Conservation (phyloP, 164 flowering plant species). For the Magnolia changhungtana region DNA sequence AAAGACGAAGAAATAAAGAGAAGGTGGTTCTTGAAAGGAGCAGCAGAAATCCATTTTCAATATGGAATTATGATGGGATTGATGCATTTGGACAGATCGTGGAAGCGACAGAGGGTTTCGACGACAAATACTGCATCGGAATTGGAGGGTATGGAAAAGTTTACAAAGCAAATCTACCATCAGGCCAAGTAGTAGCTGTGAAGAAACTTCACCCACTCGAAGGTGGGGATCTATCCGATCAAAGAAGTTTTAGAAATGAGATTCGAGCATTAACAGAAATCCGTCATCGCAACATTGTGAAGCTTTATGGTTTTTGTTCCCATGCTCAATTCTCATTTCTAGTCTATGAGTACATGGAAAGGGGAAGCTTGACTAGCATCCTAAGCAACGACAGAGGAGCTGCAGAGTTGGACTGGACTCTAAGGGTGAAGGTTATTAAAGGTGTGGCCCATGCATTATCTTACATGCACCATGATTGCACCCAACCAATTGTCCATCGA, state of each 20-base stretch:
- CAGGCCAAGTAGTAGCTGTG: slow-evolving; percentile 50
- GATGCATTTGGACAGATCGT: slow-evolving; percentile 46
- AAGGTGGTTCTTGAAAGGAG: neutral
- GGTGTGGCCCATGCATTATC: slow-evolving; percentile 19
- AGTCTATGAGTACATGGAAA: slow-evolving; percentile 17
- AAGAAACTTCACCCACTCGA: slow-evolving; percentile 39
- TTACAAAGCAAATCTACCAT: slow-evolving; percentile 37
- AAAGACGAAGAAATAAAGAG: neutral
- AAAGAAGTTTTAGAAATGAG: slow-evolving; percentile 14
- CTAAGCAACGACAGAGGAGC: slow-evolving; percentile 4
- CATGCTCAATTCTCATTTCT: neutral
- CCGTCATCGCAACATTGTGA: slow-evolving; percentile 21
- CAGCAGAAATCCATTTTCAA: slow-evolving; percentile 1
- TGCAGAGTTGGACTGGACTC: slow-evolving; percentile 9
- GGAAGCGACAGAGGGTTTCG: slow-evolving; percentile 49
- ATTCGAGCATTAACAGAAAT: slow-evolving; percentile 12
- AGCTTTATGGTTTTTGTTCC: slow-evolving; percentile 17
- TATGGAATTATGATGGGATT: slow-evolving; percentile 53
- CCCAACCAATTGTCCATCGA: slow-evolving; percentile 13
- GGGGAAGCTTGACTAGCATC: slow-evolving; percentile 12
- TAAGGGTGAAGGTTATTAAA: slow-evolving; percentile 10
- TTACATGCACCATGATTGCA: slow-evolving; percentile 21
- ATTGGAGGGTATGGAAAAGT: slow-evolving; percentile 61
- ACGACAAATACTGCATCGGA: slow-evolving; percentile 47
- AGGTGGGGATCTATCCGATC: neutral